Percentiles rank a stretch among this genome's conserved stretches.
These are phyloP conservation scores for Arabidopsis suecica DNA, from an alignment of 345 rosid species.

Conservation along the genomic window DNA sequence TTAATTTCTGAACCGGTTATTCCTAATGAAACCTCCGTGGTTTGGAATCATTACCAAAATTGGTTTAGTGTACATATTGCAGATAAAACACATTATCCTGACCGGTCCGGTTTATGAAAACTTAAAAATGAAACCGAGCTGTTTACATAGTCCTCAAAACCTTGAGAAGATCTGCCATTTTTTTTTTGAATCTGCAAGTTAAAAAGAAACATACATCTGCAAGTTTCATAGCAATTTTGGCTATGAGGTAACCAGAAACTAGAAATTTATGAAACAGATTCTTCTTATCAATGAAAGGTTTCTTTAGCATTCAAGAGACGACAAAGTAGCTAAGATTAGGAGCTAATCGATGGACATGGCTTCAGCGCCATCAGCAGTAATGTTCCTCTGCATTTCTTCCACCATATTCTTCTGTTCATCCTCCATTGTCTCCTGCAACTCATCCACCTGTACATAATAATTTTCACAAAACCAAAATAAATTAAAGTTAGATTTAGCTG, in stretches of 20 bases:
- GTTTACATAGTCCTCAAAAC: background rate
- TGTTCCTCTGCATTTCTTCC: slow-evolving; percentile 75
- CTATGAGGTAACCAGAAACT: slow-evolving; percentile 1
- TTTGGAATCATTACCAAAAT: background rate
- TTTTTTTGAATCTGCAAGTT: slow-evolving; percentile 1
- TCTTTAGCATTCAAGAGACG: background rate
- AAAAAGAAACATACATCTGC: too few relatives aligned
- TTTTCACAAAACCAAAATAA: background rate
- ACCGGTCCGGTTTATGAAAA: slow-evolving; percentile 6
- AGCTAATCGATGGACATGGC: slow-evolving; percentile 37
- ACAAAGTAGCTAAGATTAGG: slow-evolving; percentile 15
- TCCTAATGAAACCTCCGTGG: too few relatives aligned
- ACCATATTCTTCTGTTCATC: slow-evolving; percentile 85
- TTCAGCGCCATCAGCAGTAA: slow-evolving; percentile 9
- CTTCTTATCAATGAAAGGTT: background rate
- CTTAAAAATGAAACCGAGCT: background rate
- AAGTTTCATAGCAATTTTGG: background rate
- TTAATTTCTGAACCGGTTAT: background rate
- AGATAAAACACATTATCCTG: background rate
- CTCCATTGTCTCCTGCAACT: slow-evolving; percentile 79
- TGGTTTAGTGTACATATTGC: background rate
- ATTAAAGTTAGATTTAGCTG: background rate
- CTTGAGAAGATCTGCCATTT: background rate
- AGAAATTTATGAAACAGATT: background rate
- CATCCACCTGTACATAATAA: slow-evolving; percentile 65